Base-by-base conservation (phyloP, 2,329 filamentous ascomycete species). In the Plenodomus biglobosus region DNA sequence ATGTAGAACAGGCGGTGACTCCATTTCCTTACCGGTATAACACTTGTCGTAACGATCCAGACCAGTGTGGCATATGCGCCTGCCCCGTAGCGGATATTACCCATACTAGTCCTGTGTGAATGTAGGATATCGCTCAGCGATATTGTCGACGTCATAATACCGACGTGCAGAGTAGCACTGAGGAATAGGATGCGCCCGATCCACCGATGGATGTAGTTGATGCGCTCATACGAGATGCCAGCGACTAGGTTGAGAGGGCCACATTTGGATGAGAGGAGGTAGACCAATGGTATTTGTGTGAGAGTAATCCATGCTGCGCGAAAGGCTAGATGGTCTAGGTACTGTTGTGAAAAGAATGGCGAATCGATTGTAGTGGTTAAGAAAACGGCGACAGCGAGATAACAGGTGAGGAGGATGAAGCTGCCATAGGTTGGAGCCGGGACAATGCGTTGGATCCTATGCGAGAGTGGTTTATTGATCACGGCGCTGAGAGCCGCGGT, bases 301-400 rank as follows among this genome's bases (percentile, higher is more conserved):
- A 68, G 27, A 2, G 64, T 62, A 17, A 66, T 44, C 65, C 65
- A 68, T 10, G 62, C 65, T 3, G 62, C 64, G 18, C 65, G 59
- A 32, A 66, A 67, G 7, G 61, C 62, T 15, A 68, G 53, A 44
- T 68, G 61, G 39, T 66, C 65, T 19, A 55, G n/a, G 38, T 62
- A 68, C 22, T 65, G 59, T 13, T 38, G 21, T 1, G 61, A 62
- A 1, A 59, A 49, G 2, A 40, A 32, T 2, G 65, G 63, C 3
- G 62, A 59, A 43, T 62, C 53, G 2, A 68, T 61, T 13, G 50
- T 50, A 2, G 59, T 38, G 3, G 66, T 47, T 1, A 62, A 65
- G 16, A 32, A 17, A 1, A 40, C 10, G 1, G 56, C 6, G 3
- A 45, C 6, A 35, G 11, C 27, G 13, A 37, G 8, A 16, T 37